Evolutionary conservation across 1,139 yeast genomes (phyloP).

Genomic region (Nadsonia commutata): DNA sequence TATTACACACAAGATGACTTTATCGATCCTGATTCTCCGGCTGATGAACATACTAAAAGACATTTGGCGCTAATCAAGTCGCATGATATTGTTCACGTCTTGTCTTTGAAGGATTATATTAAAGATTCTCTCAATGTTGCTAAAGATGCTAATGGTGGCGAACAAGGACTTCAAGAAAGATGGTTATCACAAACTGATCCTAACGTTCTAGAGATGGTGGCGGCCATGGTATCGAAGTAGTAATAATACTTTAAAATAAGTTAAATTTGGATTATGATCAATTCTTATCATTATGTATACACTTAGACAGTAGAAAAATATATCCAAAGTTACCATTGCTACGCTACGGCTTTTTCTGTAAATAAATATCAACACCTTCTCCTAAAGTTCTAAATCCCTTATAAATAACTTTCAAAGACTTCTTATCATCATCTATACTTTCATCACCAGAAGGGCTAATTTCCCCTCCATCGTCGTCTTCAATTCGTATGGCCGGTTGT

Average conservation of each 20-base stretch:
- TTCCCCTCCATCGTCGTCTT: neutral
- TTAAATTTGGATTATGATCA: no score
- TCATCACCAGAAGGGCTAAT: neutral
- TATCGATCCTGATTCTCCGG: conserved; percentile 11
- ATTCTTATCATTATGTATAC: no score
- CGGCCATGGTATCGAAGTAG: neutral
- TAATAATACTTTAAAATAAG: no score
- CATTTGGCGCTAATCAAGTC: conserved; percentile 8
- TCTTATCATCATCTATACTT: neutral
- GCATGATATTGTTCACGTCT: conserved; percentile 15
- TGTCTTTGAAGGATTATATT: conserved; percentile 10
- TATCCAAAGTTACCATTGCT: no score
- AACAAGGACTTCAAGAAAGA: neutral
- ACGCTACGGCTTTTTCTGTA: neutral
- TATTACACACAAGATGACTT: conserved; percentile 18
- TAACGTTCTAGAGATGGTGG: neutral
- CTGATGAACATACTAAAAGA: conserved; percentile 12
- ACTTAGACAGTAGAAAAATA: no score
- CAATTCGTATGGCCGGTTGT: neutral
- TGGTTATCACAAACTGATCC: neutral
- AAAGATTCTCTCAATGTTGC: neutral
- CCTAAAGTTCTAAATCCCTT: neutral
- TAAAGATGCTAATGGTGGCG: neutral
- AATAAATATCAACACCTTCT: neutral
- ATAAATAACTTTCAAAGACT: neutral